phyloP scores from a whole-genome alignment of 805 yeast genomes.

The Schizosaccharomyces japonicus region DNA sequence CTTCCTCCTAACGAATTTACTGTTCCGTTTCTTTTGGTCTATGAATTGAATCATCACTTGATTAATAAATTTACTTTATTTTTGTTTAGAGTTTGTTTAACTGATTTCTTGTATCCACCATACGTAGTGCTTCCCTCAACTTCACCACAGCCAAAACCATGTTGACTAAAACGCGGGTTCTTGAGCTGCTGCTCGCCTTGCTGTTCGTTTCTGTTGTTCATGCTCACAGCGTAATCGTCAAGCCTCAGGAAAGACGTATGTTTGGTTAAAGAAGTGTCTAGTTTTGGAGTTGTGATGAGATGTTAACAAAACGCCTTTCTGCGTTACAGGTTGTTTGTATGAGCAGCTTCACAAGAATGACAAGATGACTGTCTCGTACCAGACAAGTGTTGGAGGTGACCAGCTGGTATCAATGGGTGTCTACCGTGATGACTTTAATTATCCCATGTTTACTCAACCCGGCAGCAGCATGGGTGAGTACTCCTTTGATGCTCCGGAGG shows the following conservation, averaged over 20 bases:
- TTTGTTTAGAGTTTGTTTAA: too few species aligned
- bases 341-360: slow-evolving; percentile 66
- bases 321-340: slow-evolving; percentile 35
- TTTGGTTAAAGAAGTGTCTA: neutral
- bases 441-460: slow-evolving; percentile 33
- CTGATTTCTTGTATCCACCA: too few species aligned
- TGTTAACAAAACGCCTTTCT: neutral
- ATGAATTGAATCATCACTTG: too few species aligned
- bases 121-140: too few species aligned
- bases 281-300: too few species aligned
- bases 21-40: too few species aligned
- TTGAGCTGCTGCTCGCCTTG: too few species aligned
- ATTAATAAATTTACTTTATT: too few species aligned
- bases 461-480: slow-evolving; percentile 59
- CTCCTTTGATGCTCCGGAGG: slow-evolving; percentile 34
- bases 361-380: slow-evolving; percentile 69
- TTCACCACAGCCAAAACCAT: too few species aligned
- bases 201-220: neutral
- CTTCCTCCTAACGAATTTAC: too few species aligned
- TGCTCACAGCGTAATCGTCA: neutral
- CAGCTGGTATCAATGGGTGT: neutral
- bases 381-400: slow-evolving; percentile 19
- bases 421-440: slow-evolving; percentile 19
- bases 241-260: neutral
- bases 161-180: too few species aligned